Evolutionary conservation across 345 rosid genomes (phyloP).

Genomic region (Passiflora organensis): DNA sequence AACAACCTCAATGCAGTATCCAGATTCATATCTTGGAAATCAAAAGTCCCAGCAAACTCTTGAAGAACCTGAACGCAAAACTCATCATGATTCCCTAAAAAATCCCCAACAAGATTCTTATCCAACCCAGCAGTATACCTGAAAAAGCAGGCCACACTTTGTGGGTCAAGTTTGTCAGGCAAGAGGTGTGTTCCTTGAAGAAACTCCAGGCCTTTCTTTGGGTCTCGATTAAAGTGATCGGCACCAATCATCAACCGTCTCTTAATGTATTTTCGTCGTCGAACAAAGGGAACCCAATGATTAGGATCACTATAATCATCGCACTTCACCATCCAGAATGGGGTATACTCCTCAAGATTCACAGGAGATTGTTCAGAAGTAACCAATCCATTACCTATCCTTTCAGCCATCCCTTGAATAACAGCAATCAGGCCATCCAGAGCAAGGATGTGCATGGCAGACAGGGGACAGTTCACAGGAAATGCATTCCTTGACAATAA

Average conservation of each 20-base stretch:
- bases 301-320: constrained; percentile 70
- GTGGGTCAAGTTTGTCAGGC: constrained; percentile 98
- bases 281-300: constrained; percentile 93
- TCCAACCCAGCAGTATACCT: constrained; percentile 95
- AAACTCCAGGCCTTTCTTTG: constrained; percentile 95
- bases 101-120: constrained; percentile 98
- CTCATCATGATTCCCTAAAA: constrained; percentile 95
- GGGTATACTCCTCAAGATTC: constrained; percentile 78
- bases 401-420: constrained; percentile 98
- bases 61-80: constrained; percentile 98
- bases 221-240: constrained; percentile 98
- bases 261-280: constrained; percentile 85
- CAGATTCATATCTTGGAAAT: constrained; percentile 92
- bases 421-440: constrained; percentile 94
- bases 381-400: constrained; percentile 67
- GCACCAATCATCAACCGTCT: constrained; percentile 99
- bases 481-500: constrained; percentile 94
- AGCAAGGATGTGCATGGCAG: constrained; percentile 96
- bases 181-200: constrained; percentile 98
- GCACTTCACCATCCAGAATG: constrained; percentile 98
- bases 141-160: constrained; percentile 98
- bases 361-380: constrained; percentile 68
- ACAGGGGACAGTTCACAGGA: constrained; percentile 94
- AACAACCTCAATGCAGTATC: constrained; percentile 92
- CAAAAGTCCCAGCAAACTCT: constrained; percentile 98